Conservation (phyloP, 371 early-diverging fungal species). For the Zancudomyces culisetae region DNA sequence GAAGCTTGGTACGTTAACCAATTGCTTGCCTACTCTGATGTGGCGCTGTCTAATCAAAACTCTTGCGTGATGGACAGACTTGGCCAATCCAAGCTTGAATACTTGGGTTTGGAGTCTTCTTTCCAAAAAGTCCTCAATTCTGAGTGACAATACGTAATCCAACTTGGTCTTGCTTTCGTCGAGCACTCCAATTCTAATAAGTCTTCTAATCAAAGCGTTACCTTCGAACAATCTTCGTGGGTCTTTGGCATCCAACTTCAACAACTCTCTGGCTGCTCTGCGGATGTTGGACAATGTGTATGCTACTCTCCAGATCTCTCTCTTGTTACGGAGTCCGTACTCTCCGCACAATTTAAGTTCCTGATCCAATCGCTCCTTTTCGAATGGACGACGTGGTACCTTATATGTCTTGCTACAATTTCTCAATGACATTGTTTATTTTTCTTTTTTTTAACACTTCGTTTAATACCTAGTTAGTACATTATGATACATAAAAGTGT, state of each 20-base stretch:
- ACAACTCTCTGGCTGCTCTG: constrained; percentile 98
- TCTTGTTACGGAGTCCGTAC: constrained; percentile 99
- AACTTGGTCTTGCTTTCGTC: constrained; percentile 94
- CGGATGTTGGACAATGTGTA: constrained; percentile 97
- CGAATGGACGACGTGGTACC: constrained; percentile 98
- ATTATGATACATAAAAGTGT: too few species aligned
- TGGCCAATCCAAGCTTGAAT: constrained; percentile 96
- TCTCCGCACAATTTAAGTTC: constrained; percentile 97
- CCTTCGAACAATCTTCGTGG: constrained; percentile 98
- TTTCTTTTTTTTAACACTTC: too few species aligned
- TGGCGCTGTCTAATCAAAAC: constrained; percentile 96
- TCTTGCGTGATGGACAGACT: constrained; percentile 99
- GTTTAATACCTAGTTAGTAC: too few species aligned
- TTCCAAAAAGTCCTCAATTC: constrained; percentile 97
- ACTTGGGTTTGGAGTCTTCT: constrained; percentile 99
- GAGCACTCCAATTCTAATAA: constrained; percentile 96
- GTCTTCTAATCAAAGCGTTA: constrained; percentile 95
- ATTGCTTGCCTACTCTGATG: constrained; percentile 98
- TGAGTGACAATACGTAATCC: constrained; percentile 97
- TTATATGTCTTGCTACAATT: constrained; percentile 73
- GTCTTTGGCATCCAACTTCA: constrained; percentile 94
- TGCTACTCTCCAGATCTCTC: constrained; percentile 97
- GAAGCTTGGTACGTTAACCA: constrained; percentile 92
- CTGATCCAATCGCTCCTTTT: constrained; percentile 95
- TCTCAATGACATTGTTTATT: constrained; percentile 19